These are phyloP conservation scores for Aspergillus mulundensis DNA, from an alignment of 495 filamentous ascomycete species.

Conservation along the genomic window DNA sequence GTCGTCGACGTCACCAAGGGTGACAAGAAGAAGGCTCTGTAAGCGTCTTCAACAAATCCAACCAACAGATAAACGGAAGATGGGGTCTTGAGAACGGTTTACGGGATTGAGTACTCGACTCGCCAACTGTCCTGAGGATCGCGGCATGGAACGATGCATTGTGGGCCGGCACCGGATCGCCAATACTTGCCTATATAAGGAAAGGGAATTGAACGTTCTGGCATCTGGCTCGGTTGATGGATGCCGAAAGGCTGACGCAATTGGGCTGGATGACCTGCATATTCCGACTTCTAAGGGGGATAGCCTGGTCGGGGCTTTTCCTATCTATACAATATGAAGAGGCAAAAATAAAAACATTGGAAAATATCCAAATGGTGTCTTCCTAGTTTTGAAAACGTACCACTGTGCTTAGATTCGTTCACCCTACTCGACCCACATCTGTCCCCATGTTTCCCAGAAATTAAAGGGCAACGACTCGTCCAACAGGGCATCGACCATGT, in stretches of 20 bases:
- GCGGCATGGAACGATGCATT: constrained; percentile 23
- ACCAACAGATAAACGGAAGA: constrained; percentile 20
- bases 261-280: constrained; percentile 35
- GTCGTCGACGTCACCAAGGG: constrained; percentile 76
- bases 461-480: constrained; percentile 28
- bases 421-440: neutral
- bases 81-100: constrained; percentile 26
- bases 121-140: constrained; percentile 23
- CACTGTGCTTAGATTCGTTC: neutral
- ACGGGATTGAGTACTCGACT: constrained; percentile 25
- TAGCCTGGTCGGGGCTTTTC: constrained; percentile 33
- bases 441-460: constrained; percentile 25
- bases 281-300: constrained; percentile 23
- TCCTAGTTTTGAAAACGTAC: neutral
- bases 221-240: constrained; percentile 28
- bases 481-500: constrained; percentile 26
- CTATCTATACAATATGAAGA: constrained; percentile 31
- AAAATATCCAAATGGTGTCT: constrained; percentile 27
- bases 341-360: constrained; percentile 36
- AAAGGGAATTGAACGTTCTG: constrained; percentile 19
- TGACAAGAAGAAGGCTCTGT: constrained; percentile 60
- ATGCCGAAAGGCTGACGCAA: constrained; percentile 18
- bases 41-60: constrained; percentile 23
- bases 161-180: constrained; percentile 36
- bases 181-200: constrained; percentile 1